Conservation (phyloP, 2,329 filamentous ascomycete species). For the Botrytis galanthina region DNA sequence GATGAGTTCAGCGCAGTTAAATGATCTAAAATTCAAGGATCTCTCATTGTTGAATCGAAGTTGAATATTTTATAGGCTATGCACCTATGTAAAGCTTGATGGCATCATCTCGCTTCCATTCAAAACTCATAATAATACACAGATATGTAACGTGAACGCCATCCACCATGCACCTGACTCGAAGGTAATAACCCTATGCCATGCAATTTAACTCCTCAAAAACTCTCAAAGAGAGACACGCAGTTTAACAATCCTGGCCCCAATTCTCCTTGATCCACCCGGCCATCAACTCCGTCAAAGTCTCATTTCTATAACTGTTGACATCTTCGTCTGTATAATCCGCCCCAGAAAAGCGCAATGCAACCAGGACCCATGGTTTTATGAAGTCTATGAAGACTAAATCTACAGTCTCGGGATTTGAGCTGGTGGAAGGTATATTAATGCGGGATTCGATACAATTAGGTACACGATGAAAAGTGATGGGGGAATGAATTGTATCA, state of each 20-base stretch:
- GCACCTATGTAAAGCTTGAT: neutral
- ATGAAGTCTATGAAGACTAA: conserved; percentile 92
- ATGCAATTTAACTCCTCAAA: neutral
- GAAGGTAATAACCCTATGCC: neutral
- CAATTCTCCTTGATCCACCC: conserved; percentile 61
- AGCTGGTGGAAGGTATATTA: conserved; percentile 52
- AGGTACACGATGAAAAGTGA: conserved; percentile 74
- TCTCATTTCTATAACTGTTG: conserved; percentile 50
- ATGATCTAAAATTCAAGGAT: no score
- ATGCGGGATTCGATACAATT: conserved; percentile 77
- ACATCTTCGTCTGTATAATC: conserved; percentile 51
- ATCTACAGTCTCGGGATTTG: conserved; percentile 71
- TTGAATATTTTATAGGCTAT: neutral
- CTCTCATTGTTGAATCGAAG: neutral
- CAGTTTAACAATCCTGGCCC: conserved; percentile 38
- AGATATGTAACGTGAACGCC: neutral
- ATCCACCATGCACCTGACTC: neutral
- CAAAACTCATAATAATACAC: neutral
- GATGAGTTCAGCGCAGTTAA: neutral
- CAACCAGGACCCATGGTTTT: conserved; percentile 74
- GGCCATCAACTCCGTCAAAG: conserved; percentile 54
- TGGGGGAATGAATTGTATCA: conserved; percentile 76
- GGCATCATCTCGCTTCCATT: neutral
- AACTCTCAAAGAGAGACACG: neutral
- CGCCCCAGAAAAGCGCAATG: conserved; percentile 61